Evolutionary conservation across 441 rosid species (phyloP).

Genomic region (Hura crepitans): DNA sequence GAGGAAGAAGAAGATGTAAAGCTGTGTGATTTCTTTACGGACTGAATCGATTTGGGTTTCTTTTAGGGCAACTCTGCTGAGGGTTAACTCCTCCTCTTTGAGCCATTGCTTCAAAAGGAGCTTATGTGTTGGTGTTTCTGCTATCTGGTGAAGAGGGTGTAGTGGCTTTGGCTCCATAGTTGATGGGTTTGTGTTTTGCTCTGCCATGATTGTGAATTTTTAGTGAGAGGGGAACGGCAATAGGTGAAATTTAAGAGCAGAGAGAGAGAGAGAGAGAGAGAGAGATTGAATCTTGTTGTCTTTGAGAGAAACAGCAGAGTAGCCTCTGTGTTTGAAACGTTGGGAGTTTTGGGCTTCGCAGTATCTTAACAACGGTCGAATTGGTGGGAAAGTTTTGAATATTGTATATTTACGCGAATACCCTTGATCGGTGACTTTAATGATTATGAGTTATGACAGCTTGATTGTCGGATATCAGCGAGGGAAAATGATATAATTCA

Average conservation of each 20-base stretch:
- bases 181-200: slow-evolving; percentile 35
- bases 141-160: slow-evolving; percentile 89
- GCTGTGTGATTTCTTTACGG: slow-evolving; percentile 61
- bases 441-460: not conserved
- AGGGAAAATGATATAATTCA: not conserved
- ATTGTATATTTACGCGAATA: slow-evolving; percentile 8
- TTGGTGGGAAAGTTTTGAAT: not conserved
- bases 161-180: slow-evolving; percentile 49
- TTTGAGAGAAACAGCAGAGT: slow-evolving; percentile 12
- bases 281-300: not conserved
- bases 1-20: slow-evolving; percentile 76
- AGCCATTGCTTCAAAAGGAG: slow-evolving; percentile 92
- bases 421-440: slow-evolving; percentile 11
- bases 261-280: too few relatives aligned
- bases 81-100: slow-evolving; percentile 80
- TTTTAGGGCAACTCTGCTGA: slow-evolving; percentile 60
- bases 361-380: slow-evolving; percentile 30
- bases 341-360: not conserved
- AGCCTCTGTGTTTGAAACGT: slow-evolving; percentile 15
- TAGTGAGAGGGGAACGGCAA: slow-evolving; percentile 14
- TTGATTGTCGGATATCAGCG: not conserved
- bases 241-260: slow-evolving; percentile 10
- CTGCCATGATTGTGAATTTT: slow-evolving; percentile 30
- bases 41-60: slow-evolving; percentile 71
- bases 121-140: slow-evolving; percentile 84